These are phyloP conservation scores for Saccharomycopsis sp. DNA, from an alignment of 805 yeast genomes.

Conservation along the genomic window DNA sequence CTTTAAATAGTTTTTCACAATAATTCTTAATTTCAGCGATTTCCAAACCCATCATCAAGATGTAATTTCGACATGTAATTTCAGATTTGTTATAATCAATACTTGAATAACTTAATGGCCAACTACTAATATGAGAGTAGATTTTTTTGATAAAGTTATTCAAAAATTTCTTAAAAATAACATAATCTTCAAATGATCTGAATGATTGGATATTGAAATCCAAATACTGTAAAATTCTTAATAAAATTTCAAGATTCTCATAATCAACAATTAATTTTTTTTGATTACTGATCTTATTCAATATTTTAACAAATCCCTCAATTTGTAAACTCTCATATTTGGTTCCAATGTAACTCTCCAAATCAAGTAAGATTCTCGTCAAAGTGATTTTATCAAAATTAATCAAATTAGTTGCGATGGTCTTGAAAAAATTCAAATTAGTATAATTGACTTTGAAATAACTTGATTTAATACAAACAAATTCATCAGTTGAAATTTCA, in stretches of 20 bases:
- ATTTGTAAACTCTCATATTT: slow-evolving; percentile 21
- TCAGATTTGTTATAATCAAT: slow-evolving; percentile 25
- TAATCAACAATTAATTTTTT: slow-evolving; percentile 11
- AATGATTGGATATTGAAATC: slow-evolving; percentile 3
- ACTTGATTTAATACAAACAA: slow-evolving; percentile 31
- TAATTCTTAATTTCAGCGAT: slow-evolving; percentile 22
- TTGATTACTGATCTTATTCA: slow-evolving; percentile 12
- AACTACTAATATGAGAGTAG: slow-evolving; percentile 18
- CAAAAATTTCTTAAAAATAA: slow-evolving; percentile 4
- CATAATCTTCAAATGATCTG: neutral
- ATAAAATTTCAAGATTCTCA: slow-evolving; percentile 22
- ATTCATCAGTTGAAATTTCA: slow-evolving; percentile 21
- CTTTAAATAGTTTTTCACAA: slow-evolving; percentile 35
- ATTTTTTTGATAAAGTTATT: slow-evolving; percentile 1
- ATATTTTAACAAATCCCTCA: slow-evolving; percentile 22
- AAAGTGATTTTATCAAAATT: slow-evolving; percentile 23
- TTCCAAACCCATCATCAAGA: slow-evolving; percentile 32
- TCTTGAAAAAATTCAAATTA: slow-evolving; percentile 21
- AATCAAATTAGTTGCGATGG: slow-evolving; percentile 20
- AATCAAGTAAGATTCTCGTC: slow-evolving; percentile 26
- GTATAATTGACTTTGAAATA: slow-evolving; percentile 41
- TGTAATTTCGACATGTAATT: slow-evolving; percentile 31
- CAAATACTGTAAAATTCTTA: slow-evolving; percentile 18
- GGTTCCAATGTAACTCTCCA: slow-evolving; percentile 24
- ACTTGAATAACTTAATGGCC: slow-evolving; percentile 25